Percentiles rank a stretch among this genome's conserved stretches.
Conservation (phyloP, 192 early-diverging fungal genomes). For the Umbelopsis ramanniana region DNA sequence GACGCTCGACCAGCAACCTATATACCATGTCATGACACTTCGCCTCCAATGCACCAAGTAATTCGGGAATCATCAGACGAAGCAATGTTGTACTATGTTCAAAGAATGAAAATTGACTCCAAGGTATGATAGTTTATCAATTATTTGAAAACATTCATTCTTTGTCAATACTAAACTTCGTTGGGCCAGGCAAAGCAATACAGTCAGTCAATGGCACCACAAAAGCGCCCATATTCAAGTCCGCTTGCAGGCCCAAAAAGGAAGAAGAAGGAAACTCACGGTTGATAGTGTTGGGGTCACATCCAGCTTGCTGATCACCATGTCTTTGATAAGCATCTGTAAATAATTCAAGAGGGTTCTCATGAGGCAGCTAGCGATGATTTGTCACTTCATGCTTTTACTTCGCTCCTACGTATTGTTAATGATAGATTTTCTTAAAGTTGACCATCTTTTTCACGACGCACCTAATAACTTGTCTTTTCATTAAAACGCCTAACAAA, state of each 20-base stretch:
- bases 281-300: not conserved
- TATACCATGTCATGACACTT: slow-evolving; percentile 15
- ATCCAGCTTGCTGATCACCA: no score
- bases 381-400: not conserved
- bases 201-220: not conserved
- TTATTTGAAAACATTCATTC: not conserved
- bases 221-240: slow-evolving; percentile 8
- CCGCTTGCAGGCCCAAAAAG: slow-evolving; percentile 2
- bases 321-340: not conserved
- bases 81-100: slow-evolving; percentile 1
- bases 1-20: not conserved
- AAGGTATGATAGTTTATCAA: not conserved
- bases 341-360: not conserved
- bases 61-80: slow-evolving; percentile 2
- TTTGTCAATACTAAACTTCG: no score
- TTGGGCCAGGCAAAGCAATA: not conserved
- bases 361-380: not conserved
- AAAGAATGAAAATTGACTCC: slow-evolving; percentile 12
- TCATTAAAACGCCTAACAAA: no score
- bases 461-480: no score
- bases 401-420: no score
- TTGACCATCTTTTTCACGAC: no score
- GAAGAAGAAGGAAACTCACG: not conserved
- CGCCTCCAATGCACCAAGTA: not conserved
- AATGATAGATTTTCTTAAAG: no score